Evolutionary conservation across 371 early-diverging fungal species (phyloP).

Genomic region (Syncephalastrum sp.): DNA sequence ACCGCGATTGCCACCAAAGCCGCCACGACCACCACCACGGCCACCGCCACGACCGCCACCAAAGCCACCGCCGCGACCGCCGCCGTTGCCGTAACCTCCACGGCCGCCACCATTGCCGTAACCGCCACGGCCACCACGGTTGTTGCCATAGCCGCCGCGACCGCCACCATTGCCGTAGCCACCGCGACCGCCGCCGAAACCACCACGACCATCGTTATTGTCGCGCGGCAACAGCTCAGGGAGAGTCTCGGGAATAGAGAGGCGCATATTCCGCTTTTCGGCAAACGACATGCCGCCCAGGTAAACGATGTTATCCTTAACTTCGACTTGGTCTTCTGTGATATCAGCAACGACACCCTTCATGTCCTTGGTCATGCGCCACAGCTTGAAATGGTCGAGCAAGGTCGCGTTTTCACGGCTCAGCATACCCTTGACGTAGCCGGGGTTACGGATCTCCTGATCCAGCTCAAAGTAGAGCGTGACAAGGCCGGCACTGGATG

Average conservation of each 20-base stretch:
- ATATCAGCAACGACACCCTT: constrained; percentile 85
- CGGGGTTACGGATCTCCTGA: constrained; percentile 69
- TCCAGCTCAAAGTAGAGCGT: constrained; percentile 71
- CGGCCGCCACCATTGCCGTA: constrained; percentile 41
- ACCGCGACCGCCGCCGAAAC: constrained; percentile 20
- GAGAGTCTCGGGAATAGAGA: constrained; percentile 67
- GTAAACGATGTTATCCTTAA: constrained; percentile 36
- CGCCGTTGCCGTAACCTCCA: constrained; percentile 19
- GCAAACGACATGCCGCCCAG: constrained; percentile 63
- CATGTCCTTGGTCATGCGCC: constrained; percentile 82
- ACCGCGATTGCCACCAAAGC: constrained; percentile 18
- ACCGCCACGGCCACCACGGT: constrained; percentile 20
- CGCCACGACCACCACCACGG: too few species aligned
- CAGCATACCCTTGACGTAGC: constrained; percentile 78
- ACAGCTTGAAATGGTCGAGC: constrained; percentile 37
- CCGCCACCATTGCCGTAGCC: constrained; percentile 18
- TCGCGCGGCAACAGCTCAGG: constrained; percentile 71
- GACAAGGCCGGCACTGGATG: constrained; percentile 76
- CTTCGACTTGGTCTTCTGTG: constrained; percentile 62
- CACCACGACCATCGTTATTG: constrained; percentile 33
- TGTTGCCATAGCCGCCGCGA: constrained; percentile 35
- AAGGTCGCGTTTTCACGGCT: constrained; percentile 31
- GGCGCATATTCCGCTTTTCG: constrained; percentile 49
- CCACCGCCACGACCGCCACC: too few species aligned
- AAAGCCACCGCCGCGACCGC: too few species aligned